Evolutionary conservation across 2,329 filamentous ascomycete genomes (phyloP).

Genomic region (Alternaria sp.): DNA sequence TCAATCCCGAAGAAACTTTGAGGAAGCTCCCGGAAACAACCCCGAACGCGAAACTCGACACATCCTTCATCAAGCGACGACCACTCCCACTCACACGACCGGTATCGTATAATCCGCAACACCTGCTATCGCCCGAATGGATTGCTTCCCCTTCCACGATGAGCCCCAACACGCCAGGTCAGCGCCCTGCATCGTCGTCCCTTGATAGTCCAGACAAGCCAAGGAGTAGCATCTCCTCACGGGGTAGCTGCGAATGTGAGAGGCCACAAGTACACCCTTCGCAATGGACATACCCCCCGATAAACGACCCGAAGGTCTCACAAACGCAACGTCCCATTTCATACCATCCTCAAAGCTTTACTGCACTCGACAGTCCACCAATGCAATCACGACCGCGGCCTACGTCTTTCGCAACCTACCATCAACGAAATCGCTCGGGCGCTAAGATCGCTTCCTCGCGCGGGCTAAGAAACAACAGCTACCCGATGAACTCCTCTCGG

Average conservation of each 20-base stretch:
- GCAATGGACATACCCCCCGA: constrained; percentile 23
- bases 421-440: constrained; percentile 35
- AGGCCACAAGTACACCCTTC: constrained; percentile 25
- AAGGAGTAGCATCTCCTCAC: constrained; percentile 29
- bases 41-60: constrained; percentile 20
- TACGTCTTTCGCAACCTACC: constrained; percentile 36
- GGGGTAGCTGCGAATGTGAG: constrained; percentile 25
- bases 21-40: constrained; percentile 21
- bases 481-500: constrained; percentile 32
- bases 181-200: constrained; percentile 26
- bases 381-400: constrained; percentile 31
- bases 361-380: constrained; percentile 29
- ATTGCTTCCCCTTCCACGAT: constrained; percentile 30
- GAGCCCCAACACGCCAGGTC: constrained; percentile 24
- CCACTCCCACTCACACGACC: constrained; percentile 29
- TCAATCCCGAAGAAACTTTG: constrained; percentile 26
- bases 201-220: constrained; percentile 21
- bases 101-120: constrained; percentile 30
- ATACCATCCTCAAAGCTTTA: constrained; percentile 26
- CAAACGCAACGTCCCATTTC: constrained; percentile 23
- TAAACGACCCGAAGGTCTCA: constrained; percentile 10
- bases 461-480: constrained; percentile 35
- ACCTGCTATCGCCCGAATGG: constrained; percentile 35
- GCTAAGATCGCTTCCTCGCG: constrained; percentile 43
- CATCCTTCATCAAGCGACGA: constrained; percentile 27